Evolutionary conservation across 1,284 basidiomycete genomes (phyloP), one percentile per base, ranked within the genome.

Genomic region (Cutaneotrichosporon sp.): DNA sequence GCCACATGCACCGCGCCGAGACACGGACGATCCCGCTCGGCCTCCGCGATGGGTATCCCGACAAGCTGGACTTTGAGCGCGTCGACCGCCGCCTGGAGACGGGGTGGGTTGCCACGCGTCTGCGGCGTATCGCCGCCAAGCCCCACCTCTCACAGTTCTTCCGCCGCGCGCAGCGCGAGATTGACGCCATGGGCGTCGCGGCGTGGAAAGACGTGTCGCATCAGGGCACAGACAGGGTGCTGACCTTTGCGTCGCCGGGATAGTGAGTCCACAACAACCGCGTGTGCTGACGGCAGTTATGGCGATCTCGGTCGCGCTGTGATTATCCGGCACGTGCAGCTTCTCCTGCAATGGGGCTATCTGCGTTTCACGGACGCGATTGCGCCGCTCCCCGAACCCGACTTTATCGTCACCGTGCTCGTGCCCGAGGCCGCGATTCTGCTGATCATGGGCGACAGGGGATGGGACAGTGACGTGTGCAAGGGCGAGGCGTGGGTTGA

Each of bases 401-500:
- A 74, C 33, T 70, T 69, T 48, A 60, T 73, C 49, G 35, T 55
- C 10, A 55, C 65, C 47, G 63, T 75, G 10, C 61, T 75, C 15
- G 63, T 73, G 0, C 70, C 72, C 39, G 73, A 75, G 56, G 63
- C 66, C 0, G 60, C 64, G 2, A 60, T 65, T 23, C 46, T 64
- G 14, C 60, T 75, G 37, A 70, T 73, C 56, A 67, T 67, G 67
- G 40, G 56, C 7, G 70, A 74, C 59, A 40, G 59, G 8, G 61
- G 54, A 10, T 54, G 55, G 51, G 15, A 13, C n/a, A 23, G 12
- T 18, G 41, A 22, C 21, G 30, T 8, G 49, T 50, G 17, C 38
- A 46, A 21, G 49, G 51, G 51, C 12, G 49, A 47, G 17, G 53
- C 43, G 35, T 60, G 53, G 48, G 44, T 46, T 3, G 46, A 37